These are phyloP conservation scores for Cercospora sesami DNA, from an alignment of 2,329 filamentous ascomycete genomes.

Conservation along the genomic window DNA sequence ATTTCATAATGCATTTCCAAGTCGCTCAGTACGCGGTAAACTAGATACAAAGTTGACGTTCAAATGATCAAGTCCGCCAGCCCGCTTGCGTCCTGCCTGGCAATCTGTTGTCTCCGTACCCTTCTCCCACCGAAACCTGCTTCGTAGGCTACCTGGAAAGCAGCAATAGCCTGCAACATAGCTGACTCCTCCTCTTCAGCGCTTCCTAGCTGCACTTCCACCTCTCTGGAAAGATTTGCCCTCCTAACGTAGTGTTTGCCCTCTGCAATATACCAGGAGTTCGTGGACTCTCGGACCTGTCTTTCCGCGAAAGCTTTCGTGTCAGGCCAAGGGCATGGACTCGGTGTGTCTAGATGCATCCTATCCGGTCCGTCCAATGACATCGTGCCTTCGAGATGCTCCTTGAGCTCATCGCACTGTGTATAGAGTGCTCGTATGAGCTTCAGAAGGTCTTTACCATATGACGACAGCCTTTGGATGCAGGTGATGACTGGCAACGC, in stretches of 20 bases:
- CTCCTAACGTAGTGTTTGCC: conserved; percentile 51
- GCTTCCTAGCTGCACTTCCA: conserved; percentile 42
- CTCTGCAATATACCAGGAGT: conserved; percentile 50
- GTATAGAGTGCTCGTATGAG: conserved; percentile 15
- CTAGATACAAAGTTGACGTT: not conserved
- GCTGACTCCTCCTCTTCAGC: conserved; percentile 20
- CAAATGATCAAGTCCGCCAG: conserved; percentile 10
- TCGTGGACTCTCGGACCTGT: conserved; percentile 48
- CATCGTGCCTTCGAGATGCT: conserved; percentile 8
- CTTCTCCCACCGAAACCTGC: conserved; percentile 12
- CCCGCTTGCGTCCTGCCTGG: not conserved
- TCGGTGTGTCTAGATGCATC: not conserved
- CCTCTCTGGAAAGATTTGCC: conserved; percentile 47
- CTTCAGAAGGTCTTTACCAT: conserved; percentile 9
- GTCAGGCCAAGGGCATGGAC: conserved; percentile 24
- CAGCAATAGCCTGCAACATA: conserved; percentile 14
- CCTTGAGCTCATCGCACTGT: not conserved
- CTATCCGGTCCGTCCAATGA: not conserved
- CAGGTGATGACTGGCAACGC: conserved; percentile 18
- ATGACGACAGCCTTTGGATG: conserved; percentile 17
- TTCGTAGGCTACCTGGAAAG: conserved; percentile 16
- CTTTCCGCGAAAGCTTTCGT: conserved; percentile 35
- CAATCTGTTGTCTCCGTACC: not conserved
- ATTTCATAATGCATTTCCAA: not conserved
- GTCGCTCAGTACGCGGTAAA: not conserved